Conservation (phyloP, 2,329 filamentous ascomycete genomes). For the Pseudocercospora fuligena region DNA sequence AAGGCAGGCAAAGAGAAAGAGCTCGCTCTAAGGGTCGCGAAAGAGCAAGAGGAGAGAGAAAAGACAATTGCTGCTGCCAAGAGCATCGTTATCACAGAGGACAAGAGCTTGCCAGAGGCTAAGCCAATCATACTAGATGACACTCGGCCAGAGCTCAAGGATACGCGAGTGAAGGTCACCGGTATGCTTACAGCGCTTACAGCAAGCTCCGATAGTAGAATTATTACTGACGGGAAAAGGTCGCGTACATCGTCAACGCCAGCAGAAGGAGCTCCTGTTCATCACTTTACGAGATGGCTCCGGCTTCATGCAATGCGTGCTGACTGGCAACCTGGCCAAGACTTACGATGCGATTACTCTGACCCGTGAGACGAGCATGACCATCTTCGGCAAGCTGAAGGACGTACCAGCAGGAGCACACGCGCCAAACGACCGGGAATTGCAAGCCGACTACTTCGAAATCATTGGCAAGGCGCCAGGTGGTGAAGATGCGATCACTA, state of each 20-base stretch:
- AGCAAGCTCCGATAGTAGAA: constrained; percentile 59
- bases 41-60: constrained; percentile 72
- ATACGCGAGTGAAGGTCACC: constrained; percentile 27
- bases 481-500: constrained; percentile 90
- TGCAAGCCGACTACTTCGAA: constrained; percentile 88
- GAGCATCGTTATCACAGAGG: constrained; percentile 73
- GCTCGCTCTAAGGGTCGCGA: constrained; percentile 70
- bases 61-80: constrained; percentile 80
- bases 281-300: constrained; percentile 85
- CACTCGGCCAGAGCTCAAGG: constrained; percentile 64
- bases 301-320: constrained; percentile 81
- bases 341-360: constrained; percentile 90
- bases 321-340: constrained; percentile 81
- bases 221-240: constrained; percentile 78
- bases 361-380: constrained; percentile 84
- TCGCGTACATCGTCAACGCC: constrained; percentile 78
- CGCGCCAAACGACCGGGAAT: constrained; percentile 82
- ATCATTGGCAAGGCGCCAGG: constrained; percentile 78
- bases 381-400: constrained; percentile 81
- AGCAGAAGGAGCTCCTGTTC: constrained; percentile 85
- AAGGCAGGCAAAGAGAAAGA: constrained; percentile 81
- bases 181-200: background rate
- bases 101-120: constrained; percentile 72
- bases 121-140: constrained; percentile 76
- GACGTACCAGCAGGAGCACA: constrained; percentile 77